Conservation (phyloP, 306 rosid genomes). For the Ammopiptanthus mongolicus region DNA sequence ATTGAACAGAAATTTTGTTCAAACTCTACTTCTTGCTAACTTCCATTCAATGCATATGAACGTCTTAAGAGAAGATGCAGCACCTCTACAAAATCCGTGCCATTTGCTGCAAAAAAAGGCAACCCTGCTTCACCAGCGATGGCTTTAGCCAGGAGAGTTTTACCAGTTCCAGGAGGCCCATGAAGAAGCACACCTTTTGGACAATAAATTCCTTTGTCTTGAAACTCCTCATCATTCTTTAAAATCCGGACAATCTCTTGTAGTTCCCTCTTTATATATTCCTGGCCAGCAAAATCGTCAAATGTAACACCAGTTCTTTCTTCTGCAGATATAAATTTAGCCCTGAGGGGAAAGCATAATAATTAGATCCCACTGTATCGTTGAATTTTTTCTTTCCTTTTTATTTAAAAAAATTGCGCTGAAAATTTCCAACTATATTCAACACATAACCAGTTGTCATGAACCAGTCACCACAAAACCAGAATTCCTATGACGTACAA, state of each 20-base stretch:
- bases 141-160: slow-evolving; percentile 95
- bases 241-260: slow-evolving; percentile 93
- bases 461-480: slow-evolving; percentile 11
- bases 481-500: slow-evolving; percentile 7
- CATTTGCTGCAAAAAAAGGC: slow-evolving; percentile 95
- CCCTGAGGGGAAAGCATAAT: slow-evolving; percentile 62
- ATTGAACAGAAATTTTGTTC: neutral
- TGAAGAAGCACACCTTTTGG: slow-evolving; percentile 98
- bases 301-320: slow-evolving; percentile 94
- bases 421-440: slow-evolving; percentile 12
- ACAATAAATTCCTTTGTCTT: slow-evolving; percentile 90
- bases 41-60: slow-evolving; percentile 20
- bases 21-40: slow-evolving; percentile 16
- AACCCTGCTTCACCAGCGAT: slow-evolving; percentile 99
- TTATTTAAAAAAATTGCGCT: slow-evolving; percentile 3
- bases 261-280: slow-evolving; percentile 90
- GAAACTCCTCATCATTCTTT: slow-evolving; percentile 89
- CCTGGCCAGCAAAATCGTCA: slow-evolving; percentile 99
- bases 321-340: slow-evolving; percentile 95
- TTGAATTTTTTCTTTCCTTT: slow-evolving; percentile 13
- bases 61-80: slow-evolving; percentile 26
- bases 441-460: slow-evolving; percentile 15
- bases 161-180: slow-evolving; percentile 99
- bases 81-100: slow-evolving; percentile 99
- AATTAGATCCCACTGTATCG: slow-evolving; percentile 33